Evolutionary conservation across 2,329 filamentous ascomycete species (phyloP).

Genomic region (Pseudopyrenochaeta lycopersici): DNA sequence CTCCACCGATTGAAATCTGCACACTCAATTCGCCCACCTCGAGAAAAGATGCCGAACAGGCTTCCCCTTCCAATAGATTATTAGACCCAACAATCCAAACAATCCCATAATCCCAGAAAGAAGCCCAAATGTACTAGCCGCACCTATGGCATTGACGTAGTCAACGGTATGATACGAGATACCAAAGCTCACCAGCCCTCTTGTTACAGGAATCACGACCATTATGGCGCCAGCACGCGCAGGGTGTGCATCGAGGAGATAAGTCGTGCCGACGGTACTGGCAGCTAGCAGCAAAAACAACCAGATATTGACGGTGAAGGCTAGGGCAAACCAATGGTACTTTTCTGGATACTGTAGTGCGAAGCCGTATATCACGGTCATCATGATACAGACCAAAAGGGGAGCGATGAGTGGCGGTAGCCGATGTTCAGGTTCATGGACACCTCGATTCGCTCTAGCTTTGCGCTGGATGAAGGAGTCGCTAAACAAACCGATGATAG

Average conservation of each 20-base stretch:
- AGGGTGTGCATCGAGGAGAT: constrained; percentile 7
- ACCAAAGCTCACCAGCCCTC: constrained; percentile 13
- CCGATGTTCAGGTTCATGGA: constrained; percentile 50
- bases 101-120: constrained; percentile 7
- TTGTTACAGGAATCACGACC: constrained; percentile 17
- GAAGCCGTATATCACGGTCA: constrained; percentile 9
- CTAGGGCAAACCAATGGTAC: constrained; percentile 15
- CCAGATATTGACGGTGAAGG: constrained; percentile 14
- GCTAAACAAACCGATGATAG: constrained; percentile 29
- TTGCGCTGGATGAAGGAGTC: constrained; percentile 42
- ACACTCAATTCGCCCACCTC: too few relatives aligned
- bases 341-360: constrained; percentile 5
- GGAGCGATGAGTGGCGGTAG: constrained; percentile 49
- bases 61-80: not conserved
- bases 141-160: constrained; percentile 11
- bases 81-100: constrained; percentile 8
- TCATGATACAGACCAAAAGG: constrained; percentile 41
- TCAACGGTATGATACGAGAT: constrained; percentile 13
- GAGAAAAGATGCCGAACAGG: too few relatives aligned
- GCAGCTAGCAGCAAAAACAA: constrained; percentile 13
- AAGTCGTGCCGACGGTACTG: constrained; percentile 15
- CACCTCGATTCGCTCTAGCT: constrained; percentile 33
- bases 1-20: too few relatives aligned
- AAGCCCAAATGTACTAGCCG: constrained; percentile 10
- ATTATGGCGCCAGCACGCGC: constrained; percentile 13